Base-by-base conservation (phyloP, 371 early-diverging fungal species). In the Actinomucor elegans region DNA sequence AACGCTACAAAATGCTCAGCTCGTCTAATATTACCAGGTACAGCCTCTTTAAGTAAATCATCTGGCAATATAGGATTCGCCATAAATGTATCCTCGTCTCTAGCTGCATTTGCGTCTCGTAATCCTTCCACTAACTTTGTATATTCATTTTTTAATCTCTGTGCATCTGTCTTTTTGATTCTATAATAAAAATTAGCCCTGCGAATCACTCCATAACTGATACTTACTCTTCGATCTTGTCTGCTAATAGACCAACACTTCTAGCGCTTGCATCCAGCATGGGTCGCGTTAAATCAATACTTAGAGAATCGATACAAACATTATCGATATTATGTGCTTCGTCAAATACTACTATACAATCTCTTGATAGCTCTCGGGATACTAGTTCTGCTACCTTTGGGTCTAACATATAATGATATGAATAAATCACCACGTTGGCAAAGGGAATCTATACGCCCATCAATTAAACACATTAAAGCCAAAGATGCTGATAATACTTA, bases 311-410 rank as follows among this genome's bases (percentile, higher is more conserved):
- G 35, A 99, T 97, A 73, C 99, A 99, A 5, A 96, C 97, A 76
- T 94, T 96, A 73, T 95, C 98, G 52, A 99, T 99, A 67, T 99
- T 99, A 79, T 99, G 99, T 3, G 99, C 99, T 68, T 99, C 99
- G 76, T 99, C 99, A 83, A 99, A 99, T 4, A 99, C 94, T 5
- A 99, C 94, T 49, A 99, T 96, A 48, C 89, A 85, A 54, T 99
- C 94, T 66, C 88, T 90, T n/a, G 92, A 86, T 24, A 99, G 57
- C 55, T 97, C 95, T 71, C 88, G 90, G 0, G 95, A 94, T 7
- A 99, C 94, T 41, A 99, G 71, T 29, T 98, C 96, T 11, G 97
- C 98, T 6, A 99, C 97, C 75, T 97, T 96, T 15, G 99, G 99
- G 74, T 99, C 99, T 48, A 99, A 79, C 77, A 99, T 86, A 69